Conservation (phyloP, 2,329 filamentous ascomycete genomes). For the Aureobasidium sp. region DNA sequence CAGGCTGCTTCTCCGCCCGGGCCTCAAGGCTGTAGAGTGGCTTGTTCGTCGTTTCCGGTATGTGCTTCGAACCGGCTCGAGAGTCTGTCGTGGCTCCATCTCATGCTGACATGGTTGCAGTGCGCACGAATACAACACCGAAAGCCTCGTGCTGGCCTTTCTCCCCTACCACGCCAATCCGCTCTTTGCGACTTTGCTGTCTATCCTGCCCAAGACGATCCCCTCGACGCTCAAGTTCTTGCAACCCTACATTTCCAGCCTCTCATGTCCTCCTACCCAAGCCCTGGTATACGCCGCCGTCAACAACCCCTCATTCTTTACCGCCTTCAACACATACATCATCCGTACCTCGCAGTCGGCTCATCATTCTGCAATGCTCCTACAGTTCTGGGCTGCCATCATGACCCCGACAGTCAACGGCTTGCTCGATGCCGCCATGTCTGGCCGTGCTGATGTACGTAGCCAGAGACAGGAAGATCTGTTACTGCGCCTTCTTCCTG, state of each 20-base stretch:
- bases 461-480: constrained; percentile 72
- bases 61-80: constrained; percentile 28
- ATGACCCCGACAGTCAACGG: constrained; percentile 78
- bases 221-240: constrained; percentile 76
- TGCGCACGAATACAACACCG: constrained; percentile 85
- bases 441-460: constrained; percentile 69
- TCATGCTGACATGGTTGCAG: constrained; percentile 40
- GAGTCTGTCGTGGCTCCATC: too few species aligned
- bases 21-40: constrained; percentile 91
- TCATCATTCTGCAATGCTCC: constrained; percentile 67
- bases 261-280: constrained; percentile 69
- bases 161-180: constrained; percentile 85
- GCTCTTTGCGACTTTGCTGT: constrained; percentile 77
- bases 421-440: constrained; percentile 70
- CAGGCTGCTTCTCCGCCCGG: constrained; percentile 73
- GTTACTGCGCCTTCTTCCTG: constrained; percentile 59
- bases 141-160: constrained; percentile 72
- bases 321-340: constrained; percentile 70
- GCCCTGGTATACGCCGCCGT: constrained; percentile 77
- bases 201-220: constrained; percentile 72
- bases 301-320: constrained; percentile 69
- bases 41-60: constrained; percentile 83
- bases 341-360: constrained; percentile 64
- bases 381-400: constrained; percentile 87
- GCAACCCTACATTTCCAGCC: constrained; percentile 72